Evolutionary conservation across 2,329 filamentous ascomycete species (phyloP), one percentile per base, ranked within the genome.

Genomic region (Ustilaginoidea virens): DNA sequence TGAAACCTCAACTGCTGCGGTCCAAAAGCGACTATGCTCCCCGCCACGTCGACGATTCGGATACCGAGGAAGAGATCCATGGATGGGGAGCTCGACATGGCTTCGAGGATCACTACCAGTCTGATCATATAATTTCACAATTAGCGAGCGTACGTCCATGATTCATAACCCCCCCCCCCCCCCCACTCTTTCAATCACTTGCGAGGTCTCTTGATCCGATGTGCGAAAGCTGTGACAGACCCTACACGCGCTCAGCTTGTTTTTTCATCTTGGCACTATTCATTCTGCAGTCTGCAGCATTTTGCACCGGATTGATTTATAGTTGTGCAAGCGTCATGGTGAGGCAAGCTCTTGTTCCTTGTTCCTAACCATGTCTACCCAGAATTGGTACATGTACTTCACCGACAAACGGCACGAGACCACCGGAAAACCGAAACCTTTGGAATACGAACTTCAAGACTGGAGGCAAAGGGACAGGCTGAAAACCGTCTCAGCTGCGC

Each of bases 371-470:
- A 25, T 33, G 27, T 17, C 17, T 9, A 28, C 23, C 17, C 53
- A 93, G 80, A 92, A 83, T 41, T 98, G 92, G 73, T 96, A 93
- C 61, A 96, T 96, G 87, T 98, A 98, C 57, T 98, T 81, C 54
- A 94, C 87, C 38, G 90, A 98, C 55, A 96, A 96, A 55, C 78
- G 87, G 30, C 90, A 98, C 55, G 90, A 96, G 51, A 90, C 83
- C 14, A 87, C 83, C 20, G 90, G 85, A 14, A 83, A 86, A 40
- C 82, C 85, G 11, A 82, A 85, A 48, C 67, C 72, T 29, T 66
- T 64, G 12, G 52, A 58, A 16, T 70, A 69, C 40, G 63, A 73
- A 37, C 59, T 92, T 5, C 80, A 92, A 48, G 90, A 96, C 51
- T 98, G 90, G 90, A 79, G 90, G 33, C 94, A 96, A 80, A 77